Conservation (phyloP, 2,329 filamentous ascomycete genomes). For the Orbilia javanica region DNA sequence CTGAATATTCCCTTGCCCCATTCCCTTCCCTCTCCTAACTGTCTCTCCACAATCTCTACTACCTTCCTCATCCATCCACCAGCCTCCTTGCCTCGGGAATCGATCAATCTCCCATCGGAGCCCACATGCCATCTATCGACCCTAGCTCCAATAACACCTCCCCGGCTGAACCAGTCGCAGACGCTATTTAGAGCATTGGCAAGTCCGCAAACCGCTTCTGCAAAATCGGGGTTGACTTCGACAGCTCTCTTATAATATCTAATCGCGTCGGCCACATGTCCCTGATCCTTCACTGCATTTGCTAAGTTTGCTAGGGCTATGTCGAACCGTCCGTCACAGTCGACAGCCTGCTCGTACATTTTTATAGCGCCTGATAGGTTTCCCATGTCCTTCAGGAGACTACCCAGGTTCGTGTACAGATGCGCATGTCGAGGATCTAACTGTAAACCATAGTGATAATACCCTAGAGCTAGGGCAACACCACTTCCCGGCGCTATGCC, state of each 20-base stretch:
- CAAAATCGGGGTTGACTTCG: conserved; percentile 90
- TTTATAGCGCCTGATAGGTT: conserved; percentile 90
- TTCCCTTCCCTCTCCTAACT: conserved; percentile 83
- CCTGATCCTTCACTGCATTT: conserved; percentile 97
- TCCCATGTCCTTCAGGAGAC: conserved; percentile 93
- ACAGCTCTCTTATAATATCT: conserved; percentile 91
- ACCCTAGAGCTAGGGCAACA: conserved; percentile 85
- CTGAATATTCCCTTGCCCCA: conserved; percentile 84
- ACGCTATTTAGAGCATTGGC: conserved; percentile 96
- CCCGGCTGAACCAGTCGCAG: conserved; percentile 91
- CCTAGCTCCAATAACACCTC: conserved; percentile 80
- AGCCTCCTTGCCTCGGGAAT: conserved; percentile 75
- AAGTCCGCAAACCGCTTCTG: conserved; percentile 94
- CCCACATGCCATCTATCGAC: conserved; percentile 95
- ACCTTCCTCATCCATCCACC: conserved; percentile 89
- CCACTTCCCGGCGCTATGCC: conserved; percentile 89
- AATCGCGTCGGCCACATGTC: conserved; percentile 91
- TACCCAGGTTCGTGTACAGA: conserved; percentile 95
- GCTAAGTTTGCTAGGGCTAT: conserved; percentile 96
- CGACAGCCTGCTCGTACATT: conserved; percentile 96
- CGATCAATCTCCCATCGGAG: conserved; percentile 82
- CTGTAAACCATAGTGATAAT: conserved; percentile 93
- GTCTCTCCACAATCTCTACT: conserved; percentile 88
- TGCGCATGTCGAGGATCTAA: conserved; percentile 92
- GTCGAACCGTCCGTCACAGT: conserved; percentile 93